Percentiles rank a stretch among this genome's conserved stretches.
phyloP scores from a whole-genome alignment of 2,329 filamentous ascomycete genomes.

The Colletotrichum acutatum region DNA sequence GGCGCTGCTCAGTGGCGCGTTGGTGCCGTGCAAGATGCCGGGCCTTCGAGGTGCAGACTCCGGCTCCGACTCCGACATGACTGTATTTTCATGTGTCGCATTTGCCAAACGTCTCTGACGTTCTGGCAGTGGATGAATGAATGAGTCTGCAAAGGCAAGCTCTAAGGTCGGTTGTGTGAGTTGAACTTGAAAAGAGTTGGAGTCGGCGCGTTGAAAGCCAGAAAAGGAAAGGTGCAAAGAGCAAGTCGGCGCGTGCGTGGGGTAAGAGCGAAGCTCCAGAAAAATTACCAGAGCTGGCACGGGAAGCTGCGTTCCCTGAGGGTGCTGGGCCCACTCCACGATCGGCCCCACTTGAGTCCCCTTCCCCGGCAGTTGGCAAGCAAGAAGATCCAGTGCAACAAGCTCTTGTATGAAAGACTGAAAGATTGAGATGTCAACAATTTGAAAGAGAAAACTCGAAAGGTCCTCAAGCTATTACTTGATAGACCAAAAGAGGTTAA shows the following conservation, averaged over 20 bases:
- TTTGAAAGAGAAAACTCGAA: too few species aligned
- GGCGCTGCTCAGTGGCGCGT: slow-evolving; percentile 13
- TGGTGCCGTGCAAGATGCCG: slow-evolving; percentile 16
- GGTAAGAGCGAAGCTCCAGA: neutral
- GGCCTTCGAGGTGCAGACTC: slow-evolving; percentile 3
- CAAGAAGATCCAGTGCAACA: slow-evolving; percentile 15
- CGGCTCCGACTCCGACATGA: slow-evolving; percentile 20
- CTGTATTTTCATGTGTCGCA: neutral
- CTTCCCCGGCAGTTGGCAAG: neutral
- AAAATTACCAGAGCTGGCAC: neutral
- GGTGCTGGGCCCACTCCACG: slow-evolving; percentile 1
- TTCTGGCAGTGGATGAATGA: neutral
- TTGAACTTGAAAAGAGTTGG: neutral
- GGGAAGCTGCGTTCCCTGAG: neutral
- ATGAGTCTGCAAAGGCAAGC: neutral
- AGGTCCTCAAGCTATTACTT: neutral
- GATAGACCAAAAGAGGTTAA: neutral
- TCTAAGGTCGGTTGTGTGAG: neutral
- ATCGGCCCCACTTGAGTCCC: slow-evolving; percentile 15
- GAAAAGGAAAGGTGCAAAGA: neutral
- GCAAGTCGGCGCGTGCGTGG: slow-evolving; percentile 6
- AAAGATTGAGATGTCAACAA: neutral
- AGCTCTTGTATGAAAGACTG: neutral
- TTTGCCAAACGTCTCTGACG: neutral
- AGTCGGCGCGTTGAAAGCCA: neutral